phyloP scores from a whole-genome alignment of 2,329 filamentous ascomycete species.

The Aspergillus latus region DNA sequence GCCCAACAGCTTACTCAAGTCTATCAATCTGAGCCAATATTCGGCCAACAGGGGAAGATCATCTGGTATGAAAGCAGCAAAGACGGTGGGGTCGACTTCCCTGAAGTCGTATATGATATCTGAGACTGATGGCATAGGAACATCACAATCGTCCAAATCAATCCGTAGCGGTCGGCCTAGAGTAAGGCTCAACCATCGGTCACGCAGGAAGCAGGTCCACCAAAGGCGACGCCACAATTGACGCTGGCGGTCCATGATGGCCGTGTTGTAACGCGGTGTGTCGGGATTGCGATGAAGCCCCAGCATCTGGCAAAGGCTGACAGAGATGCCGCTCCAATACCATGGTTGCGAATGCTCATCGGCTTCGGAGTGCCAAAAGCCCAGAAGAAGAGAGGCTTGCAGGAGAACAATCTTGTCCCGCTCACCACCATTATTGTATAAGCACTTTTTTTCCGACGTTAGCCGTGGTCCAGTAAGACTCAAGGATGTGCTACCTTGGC shows the following conservation, averaged over 20 bases:
- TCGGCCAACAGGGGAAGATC: slow-evolving; percentile 24
- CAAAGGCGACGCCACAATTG: slow-evolving; percentile 42
- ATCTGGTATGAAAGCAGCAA: slow-evolving; percentile 21
- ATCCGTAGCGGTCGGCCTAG: slow-evolving; percentile 44
- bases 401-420: slow-evolving; percentile 43
- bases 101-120: slow-evolving; percentile 30
- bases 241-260: slow-evolving; percentile 24
- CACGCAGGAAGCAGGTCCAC: slow-evolving; percentile 44
- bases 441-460: slow-evolving; percentile 13
- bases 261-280: slow-evolving; percentile 16
- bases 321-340: slow-evolving; percentile 49
- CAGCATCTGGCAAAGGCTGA: slow-evolving; percentile 45
- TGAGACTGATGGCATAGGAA: slow-evolving; percentile 27
- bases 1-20: slow-evolving; percentile 29
- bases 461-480: slow-evolving; percentile 9
- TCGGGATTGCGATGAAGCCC: slow-evolving; percentile 42
- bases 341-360: slow-evolving; percentile 46
- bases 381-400: slow-evolving; percentile 45
- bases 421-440: slow-evolving; percentile 37
- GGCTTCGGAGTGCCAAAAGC: slow-evolving; percentile 45
- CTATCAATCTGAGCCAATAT: slow-evolving; percentile 30
- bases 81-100: slow-evolving; percentile 11
- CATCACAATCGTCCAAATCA: slow-evolving; percentile 40
- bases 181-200: slow-evolving; percentile 43
- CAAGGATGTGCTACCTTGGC: slow-evolving; percentile 34